Percentiles rank a stretch among this genome's conserved stretches.
Evolutionary conservation across 331 rosid genomes (phyloP).

Genomic region (Erythrophleum ivorense): DNA sequence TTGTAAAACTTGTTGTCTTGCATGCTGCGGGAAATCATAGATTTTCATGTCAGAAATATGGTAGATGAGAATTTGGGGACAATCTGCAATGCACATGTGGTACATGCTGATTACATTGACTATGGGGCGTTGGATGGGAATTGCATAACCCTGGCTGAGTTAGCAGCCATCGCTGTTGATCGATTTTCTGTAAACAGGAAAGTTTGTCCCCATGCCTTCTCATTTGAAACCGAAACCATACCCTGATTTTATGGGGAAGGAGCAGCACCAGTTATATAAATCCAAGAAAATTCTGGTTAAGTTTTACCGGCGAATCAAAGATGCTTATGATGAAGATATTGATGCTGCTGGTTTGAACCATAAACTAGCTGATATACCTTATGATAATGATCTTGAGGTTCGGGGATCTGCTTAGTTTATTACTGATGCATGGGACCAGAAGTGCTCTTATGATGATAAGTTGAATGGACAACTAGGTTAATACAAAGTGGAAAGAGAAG

Average conservation of each 20-base stretch:
- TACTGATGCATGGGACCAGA: constrained; percentile 69
- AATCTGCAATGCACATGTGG: constrained; percentile 95
- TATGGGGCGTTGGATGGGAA: constrained; percentile 74
- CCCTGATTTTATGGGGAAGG: constrained; percentile 98
- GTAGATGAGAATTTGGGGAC: constrained; percentile 74
- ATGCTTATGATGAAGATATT: constrained; percentile 60
- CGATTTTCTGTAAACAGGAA: constrained; percentile 89
- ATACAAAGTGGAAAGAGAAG: constrained; percentile 81
- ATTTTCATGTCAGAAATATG: constrained; percentile 73
- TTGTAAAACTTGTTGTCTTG: constrained; percentile 31
- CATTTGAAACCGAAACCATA: constrained; percentile 72
- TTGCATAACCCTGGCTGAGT: constrained; percentile 72
- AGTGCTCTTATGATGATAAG: constrained; percentile 78
- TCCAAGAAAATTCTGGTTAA: constrained; percentile 77
- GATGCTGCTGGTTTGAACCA: constrained; percentile 46
- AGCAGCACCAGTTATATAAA: constrained; percentile 66
- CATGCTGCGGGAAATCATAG: constrained; percentile 65
- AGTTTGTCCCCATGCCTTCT: constrained; percentile 64
- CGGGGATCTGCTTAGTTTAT: constrained; percentile 64
- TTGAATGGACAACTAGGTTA: constrained; percentile 68
- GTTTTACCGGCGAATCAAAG: constrained; percentile 66
- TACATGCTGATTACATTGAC: constrained; percentile 82
- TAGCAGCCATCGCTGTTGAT: constrained; percentile 92
- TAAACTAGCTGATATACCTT: constrained; percentile 55
- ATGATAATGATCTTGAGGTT: constrained; percentile 68